Evolutionary conservation across 2,329 filamentous ascomycete genomes (phyloP).

Genomic region (Fusarium albosuccineum): DNA sequence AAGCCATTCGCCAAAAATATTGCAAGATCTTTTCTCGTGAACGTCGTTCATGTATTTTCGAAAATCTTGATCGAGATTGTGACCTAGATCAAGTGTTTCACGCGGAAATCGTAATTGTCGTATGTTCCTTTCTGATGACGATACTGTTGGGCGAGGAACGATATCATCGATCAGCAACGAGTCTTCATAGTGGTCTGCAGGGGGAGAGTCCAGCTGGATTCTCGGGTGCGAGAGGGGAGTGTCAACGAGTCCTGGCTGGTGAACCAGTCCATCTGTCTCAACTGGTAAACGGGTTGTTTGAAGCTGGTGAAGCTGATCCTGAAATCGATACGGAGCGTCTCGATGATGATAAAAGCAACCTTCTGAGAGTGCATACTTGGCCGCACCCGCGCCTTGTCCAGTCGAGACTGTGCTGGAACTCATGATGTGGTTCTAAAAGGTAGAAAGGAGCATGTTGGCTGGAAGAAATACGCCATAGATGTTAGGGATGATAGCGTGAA

Average conservation of each 20-base stretch:
- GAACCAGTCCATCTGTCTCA: constrained; percentile 35
- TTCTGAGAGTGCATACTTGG: constrained; percentile 45
- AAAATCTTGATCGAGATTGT: constrained; percentile 38
- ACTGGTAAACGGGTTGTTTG: constrained; percentile 19
- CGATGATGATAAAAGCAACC: constrained; percentile 46
- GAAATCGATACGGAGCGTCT: constrained; percentile 46
- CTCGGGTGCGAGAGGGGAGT: constrained; percentile 31
- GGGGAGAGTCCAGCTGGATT: constrained; percentile 21
- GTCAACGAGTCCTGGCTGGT: constrained; percentile 36
- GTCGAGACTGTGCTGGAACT: constrained; percentile 5
- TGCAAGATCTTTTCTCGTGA: constrained; percentile 28
- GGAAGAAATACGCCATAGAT: background rate
- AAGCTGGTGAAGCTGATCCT: constrained; percentile 39
- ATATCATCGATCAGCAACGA: background rate
- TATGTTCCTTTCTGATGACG: background rate
- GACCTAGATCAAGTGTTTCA: constrained; percentile 44
- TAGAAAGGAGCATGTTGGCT: background rate
- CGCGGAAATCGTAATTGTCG: constrained; percentile 35
- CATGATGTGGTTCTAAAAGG: constrained; percentile 9
- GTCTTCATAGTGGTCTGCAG: background rate
- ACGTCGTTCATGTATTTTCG: constrained; percentile 39
- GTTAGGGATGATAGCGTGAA: background rate
- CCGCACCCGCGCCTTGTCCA: constrained; percentile 27
- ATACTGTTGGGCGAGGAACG: constrained; percentile 2
- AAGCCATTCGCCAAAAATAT: constrained; percentile 47